Evolutionary conservation across 768 basidiomycete species (phyloP).

Genomic region (Lactarius sp.): DNA sequence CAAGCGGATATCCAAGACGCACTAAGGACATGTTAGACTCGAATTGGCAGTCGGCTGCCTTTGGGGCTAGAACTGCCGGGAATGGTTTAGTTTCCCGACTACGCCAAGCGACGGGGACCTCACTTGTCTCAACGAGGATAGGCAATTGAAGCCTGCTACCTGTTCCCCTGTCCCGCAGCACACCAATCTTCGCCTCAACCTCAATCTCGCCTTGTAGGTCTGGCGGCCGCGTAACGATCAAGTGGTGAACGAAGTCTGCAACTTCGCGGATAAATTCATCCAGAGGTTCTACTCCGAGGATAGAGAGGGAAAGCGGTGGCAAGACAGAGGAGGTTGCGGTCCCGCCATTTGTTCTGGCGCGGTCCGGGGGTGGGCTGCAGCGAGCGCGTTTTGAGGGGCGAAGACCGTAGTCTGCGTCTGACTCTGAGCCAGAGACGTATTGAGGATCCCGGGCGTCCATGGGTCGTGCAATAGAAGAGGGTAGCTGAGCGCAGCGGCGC

Average conservation of each 20-base stretch:
- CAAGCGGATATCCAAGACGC: slow-evolving; percentile 32
- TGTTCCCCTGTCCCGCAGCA: slow-evolving; percentile 54
- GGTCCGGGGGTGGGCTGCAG: slow-evolving; percentile 33
- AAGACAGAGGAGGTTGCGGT: slow-evolving; percentile 33
- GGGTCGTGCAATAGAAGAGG: background rate
- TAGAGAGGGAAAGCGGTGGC: slow-evolving; percentile 69
- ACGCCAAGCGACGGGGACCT: background rate
- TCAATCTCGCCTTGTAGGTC: slow-evolving; percentile 59
- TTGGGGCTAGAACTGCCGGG: slow-evolving; percentile 59
- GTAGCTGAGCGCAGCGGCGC: slow-evolving; percentile 1
- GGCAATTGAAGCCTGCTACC: slow-evolving; percentile 63
- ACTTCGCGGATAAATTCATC: slow-evolving; percentile 92
- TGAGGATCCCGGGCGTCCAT: slow-evolving; percentile 30
- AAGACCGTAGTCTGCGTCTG: slow-evolving; percentile 25
- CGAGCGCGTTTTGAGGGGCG: slow-evolving; percentile 39
- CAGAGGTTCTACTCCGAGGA: slow-evolving; percentile 83
- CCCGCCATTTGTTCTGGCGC: slow-evolving; percentile 28
- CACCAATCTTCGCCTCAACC: slow-evolving; percentile 87
- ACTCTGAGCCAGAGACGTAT: slow-evolving; percentile 30
- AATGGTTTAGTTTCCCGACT: slow-evolving; percentile 7
- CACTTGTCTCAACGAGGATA: slow-evolving; percentile 80
- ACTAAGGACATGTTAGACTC: slow-evolving; percentile 92
- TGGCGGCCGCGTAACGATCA: slow-evolving; percentile 49
- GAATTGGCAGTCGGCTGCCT: slow-evolving; percentile 63
- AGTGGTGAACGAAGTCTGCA: slow-evolving; percentile 82